A percentile compares a stretch with the other conserved stretches of the same genome.
phyloP scores from a whole-genome alignment of 371 early-diverging fungal species.

The Circinella minor region DNA sequence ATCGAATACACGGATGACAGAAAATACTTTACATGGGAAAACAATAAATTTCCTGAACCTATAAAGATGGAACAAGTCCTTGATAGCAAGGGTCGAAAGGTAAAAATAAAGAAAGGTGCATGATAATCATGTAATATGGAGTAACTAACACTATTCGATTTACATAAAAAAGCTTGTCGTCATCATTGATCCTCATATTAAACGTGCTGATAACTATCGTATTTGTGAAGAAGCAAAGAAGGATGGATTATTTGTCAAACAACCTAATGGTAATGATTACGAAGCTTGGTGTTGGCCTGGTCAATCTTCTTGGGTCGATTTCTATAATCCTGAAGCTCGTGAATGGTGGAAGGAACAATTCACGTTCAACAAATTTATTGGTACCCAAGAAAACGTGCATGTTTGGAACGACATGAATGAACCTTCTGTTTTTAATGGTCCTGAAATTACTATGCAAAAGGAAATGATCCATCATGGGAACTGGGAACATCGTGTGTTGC shows the following conservation, averaged over 20 bases:
- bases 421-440: constrained; percentile 89
- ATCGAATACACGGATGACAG: constrained; percentile 94
- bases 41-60: constrained; percentile 86
- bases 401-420: constrained; percentile 98
- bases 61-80: constrained; percentile 83
- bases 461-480: constrained; percentile 80
- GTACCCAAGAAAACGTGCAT: constrained; percentile 75
- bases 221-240: constrained; percentile 82
- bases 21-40: constrained; percentile 92
- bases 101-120: constrained; percentile 20
- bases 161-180: constrained; percentile 73
- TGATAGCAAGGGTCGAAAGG: constrained; percentile 77
- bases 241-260: constrained; percentile 79
- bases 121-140: too few species aligned
- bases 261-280: constrained; percentile 69
- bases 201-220: constrained; percentile 75
- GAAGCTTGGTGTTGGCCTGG: constrained; percentile 97
- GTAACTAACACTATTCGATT: too few species aligned
- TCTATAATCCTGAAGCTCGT: constrained; percentile 76
- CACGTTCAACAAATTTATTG: constrained; percentile 70
- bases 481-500: constrained; percentile 88
- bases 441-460: constrained; percentile 93
- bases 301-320: constrained; percentile 89
- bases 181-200: constrained; percentile 98
- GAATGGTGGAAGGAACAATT: constrained; percentile 85